Conservation (phyloP, 306 rosid species). For the Carpinus viminea region DNA sequence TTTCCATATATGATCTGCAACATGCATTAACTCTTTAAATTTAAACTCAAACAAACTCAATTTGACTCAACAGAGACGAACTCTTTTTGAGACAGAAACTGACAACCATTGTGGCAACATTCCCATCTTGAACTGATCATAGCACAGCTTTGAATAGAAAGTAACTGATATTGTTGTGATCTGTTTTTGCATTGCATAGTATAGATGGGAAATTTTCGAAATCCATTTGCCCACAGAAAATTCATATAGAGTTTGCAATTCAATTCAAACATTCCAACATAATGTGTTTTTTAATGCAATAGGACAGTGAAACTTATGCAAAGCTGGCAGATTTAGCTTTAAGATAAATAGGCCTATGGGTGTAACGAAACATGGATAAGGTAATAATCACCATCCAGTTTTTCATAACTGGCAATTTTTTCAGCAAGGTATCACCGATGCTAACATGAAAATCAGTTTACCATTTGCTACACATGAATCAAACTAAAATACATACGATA, state of each 20-base stretch:
- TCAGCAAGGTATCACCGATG: neutral
- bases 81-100: neutral
- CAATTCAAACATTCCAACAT: neutral
- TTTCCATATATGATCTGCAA: too few species aligned
- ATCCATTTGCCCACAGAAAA: neutral
- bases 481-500: neutral
- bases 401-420: neutral
- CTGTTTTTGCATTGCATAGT: neutral
- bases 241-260: neutral
- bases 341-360: neutral
- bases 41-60: neutral
- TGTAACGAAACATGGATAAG: neutral
- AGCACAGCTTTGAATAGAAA: neutral
- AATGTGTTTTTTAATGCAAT: neutral
- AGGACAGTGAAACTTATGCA: neutral
- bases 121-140: neutral
- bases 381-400: neutral
- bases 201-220: conserved; percentile 1
- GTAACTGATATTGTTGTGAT: neutral
- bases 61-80: neutral
- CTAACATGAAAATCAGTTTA: conserved; percentile 13
- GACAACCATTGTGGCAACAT: neutral
- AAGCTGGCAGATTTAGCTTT: neutral
- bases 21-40: too few species aligned
- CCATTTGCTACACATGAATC: conserved; percentile 3